These are phyloP conservation scores for Dictyostelium intermedium DNA, from an alignment of 78 protist genomes.

Conservation along the genomic window DNA sequence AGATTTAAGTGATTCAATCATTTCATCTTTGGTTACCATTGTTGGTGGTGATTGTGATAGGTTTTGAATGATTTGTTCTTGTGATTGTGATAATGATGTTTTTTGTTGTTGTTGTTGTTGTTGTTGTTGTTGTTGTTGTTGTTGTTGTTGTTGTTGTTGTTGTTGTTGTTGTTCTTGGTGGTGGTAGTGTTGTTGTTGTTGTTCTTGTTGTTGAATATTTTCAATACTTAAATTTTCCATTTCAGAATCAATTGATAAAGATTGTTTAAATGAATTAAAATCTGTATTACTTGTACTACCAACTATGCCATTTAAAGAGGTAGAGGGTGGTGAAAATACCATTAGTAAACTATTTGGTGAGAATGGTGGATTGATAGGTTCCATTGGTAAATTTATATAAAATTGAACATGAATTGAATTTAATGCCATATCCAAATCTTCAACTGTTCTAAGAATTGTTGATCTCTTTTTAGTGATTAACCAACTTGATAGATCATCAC, in stretches of 20 bases:
- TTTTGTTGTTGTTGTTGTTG: neutral
- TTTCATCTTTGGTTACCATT: constrained; percentile 49
- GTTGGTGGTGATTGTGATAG: constrained; percentile 19
- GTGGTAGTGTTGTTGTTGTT: neutral
- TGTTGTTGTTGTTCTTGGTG: neutral
- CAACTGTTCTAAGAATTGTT: constrained; percentile 57
- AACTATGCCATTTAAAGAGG: too few relatives aligned
- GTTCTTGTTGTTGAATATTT: neutral
- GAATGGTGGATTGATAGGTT: constrained; percentile 20
- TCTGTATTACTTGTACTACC: neutral
- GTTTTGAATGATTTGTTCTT: neutral
- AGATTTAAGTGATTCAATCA: constrained; percentile 66
- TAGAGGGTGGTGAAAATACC: constrained; percentile 21
- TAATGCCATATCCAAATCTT: constrained; percentile 68
- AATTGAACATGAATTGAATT: constrained; percentile 72
- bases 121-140: neutral
- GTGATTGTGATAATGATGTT: neutral
- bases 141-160: neutral
- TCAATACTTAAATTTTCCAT: neutral
- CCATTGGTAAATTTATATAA: constrained; percentile 46
- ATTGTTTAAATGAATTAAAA: neutral
- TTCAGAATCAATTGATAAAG: neutral
- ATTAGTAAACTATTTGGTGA: neutral
- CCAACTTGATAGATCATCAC: neutral
- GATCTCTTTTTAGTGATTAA: constrained; percentile 18